These are phyloP conservation scores for Epicoccum nigrum DNA, from an alignment of 2,329 filamentous ascomycete genomes.

Conservation along the genomic window DNA sequence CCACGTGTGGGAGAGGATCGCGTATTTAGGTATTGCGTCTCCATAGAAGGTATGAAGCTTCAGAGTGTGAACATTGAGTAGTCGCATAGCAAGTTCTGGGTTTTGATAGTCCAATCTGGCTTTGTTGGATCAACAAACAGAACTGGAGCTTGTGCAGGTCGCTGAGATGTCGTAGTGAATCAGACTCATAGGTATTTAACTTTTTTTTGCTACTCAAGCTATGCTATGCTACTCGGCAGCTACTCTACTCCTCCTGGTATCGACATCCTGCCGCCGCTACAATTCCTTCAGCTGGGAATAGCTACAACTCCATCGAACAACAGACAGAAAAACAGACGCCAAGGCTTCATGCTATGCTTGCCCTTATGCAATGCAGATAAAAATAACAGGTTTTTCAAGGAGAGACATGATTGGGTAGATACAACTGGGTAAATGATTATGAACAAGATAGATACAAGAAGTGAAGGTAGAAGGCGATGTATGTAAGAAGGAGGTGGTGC, in stretches of 20 bases:
- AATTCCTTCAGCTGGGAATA: no score
- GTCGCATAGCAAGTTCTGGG: background rate
- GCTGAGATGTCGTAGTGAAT: no score
- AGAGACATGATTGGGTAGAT: constrained; percentile 29
- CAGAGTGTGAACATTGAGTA: background rate
- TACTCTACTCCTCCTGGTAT: no score
- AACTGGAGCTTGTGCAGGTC: no score
- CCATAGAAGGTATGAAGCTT: background rate
- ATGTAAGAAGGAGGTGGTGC: background rate
- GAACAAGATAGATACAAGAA: constrained; percentile 35
- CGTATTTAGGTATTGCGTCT: background rate
- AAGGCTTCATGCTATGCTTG: background rate
- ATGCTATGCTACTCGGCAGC: no score
- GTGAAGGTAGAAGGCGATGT: constrained; percentile 12
- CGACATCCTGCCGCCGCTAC: no score
- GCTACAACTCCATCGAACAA: no score
- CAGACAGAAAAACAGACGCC: background rate
- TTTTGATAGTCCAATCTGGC: no score
- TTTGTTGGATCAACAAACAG: no score
- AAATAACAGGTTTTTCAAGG: constrained; percentile 15
- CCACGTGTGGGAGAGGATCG: background rate
- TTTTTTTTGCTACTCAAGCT: no score
- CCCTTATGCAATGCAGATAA: constrained; percentile 5
- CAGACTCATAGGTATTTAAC: no score
- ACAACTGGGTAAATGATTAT: constrained; percentile 27